These are phyloP conservation scores for Echium plantagineum DNA, from an alignment of 257 asterid species.

Conservation along the genomic window DNA sequence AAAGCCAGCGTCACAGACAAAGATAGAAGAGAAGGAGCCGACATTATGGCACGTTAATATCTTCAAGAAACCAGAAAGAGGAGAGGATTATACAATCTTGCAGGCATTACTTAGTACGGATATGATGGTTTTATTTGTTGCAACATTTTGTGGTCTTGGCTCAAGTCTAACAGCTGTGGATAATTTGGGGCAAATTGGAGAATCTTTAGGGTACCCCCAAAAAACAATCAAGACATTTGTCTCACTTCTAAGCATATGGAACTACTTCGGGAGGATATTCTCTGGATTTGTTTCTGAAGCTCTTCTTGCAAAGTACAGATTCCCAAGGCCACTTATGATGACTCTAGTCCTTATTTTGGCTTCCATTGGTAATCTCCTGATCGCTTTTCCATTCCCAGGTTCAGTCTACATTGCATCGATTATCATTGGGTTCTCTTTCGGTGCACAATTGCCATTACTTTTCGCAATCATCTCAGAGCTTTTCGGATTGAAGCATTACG, in stretches of 20 bases:
- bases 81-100: constrained; percentile 12
- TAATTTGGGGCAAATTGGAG: constrained; percentile 17
- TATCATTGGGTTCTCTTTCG: constrained; percentile 13
- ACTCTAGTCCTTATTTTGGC: constrained; percentile 8
- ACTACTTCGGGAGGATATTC: constrained; percentile 15
- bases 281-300: constrained; percentile 13
- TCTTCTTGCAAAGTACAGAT: constrained; percentile 10
- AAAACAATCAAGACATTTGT: constrained; percentile 13
- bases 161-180: constrained; percentile 17
- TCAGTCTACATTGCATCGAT: constrained; percentile 12
- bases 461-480: constrained; percentile 15
- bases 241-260: constrained; percentile 16
- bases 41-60: constrained; percentile 9
- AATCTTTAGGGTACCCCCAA: constrained; percentile 13
- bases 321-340: constrained; percentile 17
- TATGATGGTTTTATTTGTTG: constrained; percentile 11
- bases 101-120: constrained; percentile 16
- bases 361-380: constrained; percentile 10
- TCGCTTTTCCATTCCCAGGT: constrained; percentile 10
- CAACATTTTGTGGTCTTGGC: constrained; percentile 17
- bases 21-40: not conserved
- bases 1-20: constrained; percentile 1
- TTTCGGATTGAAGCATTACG: constrained; percentile 9
- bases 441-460: constrained; percentile 13
- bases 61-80: constrained; percentile 14